Evolutionary conservation across 2,329 filamentous ascomycete genomes (phyloP).

Genomic region (Elsinoe australis): DNA sequence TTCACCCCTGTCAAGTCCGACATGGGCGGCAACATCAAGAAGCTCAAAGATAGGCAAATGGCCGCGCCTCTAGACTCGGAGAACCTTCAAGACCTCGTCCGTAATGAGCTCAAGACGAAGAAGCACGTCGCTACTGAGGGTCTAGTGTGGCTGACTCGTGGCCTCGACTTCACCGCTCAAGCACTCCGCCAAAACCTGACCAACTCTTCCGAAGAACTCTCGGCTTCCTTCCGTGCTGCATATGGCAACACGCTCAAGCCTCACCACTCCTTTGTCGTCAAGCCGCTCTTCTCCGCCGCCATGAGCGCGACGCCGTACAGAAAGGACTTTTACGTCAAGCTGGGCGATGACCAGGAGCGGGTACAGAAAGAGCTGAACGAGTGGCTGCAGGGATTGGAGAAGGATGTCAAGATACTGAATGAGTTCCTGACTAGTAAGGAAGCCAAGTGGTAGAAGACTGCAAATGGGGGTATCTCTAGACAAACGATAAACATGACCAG

Average conservation of each 20-base stretch:
- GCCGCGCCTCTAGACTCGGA: conserved; percentile 70
- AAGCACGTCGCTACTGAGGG: conserved; percentile 86
- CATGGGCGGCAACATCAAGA: conserved; percentile 89
- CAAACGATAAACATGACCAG: not conserved
- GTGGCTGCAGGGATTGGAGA: conserved; percentile 73
- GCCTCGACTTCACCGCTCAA: conserved; percentile 86
- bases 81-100: conserved; percentile 75
- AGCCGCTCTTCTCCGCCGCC: conserved; percentile 85
- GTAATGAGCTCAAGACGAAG: conserved; percentile 82
- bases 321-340: conserved; percentile 84
- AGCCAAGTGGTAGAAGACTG: conserved; percentile 28
- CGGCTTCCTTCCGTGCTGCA: conserved; percentile 75
- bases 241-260: conserved; percentile 85
- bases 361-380: conserved; percentile 56
- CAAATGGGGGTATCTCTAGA: conserved; percentile 3
- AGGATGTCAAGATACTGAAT: conserved; percentile 68
- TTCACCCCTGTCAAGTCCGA: conserved; percentile 89
- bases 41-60: conserved; percentile 76
- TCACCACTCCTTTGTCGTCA: conserved; percentile 81
- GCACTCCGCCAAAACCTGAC: conserved; percentile 70
- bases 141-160: conserved; percentile 81
- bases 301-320: conserved; percentile 92
- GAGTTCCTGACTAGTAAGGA: conserved; percentile 51
- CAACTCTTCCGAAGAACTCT: conserved; percentile 64
- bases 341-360: conserved; percentile 59